Evolutionary conservation across 73 alveolate species (phyloP).

Genomic region (Paramecium tetraurelia): DNA sequence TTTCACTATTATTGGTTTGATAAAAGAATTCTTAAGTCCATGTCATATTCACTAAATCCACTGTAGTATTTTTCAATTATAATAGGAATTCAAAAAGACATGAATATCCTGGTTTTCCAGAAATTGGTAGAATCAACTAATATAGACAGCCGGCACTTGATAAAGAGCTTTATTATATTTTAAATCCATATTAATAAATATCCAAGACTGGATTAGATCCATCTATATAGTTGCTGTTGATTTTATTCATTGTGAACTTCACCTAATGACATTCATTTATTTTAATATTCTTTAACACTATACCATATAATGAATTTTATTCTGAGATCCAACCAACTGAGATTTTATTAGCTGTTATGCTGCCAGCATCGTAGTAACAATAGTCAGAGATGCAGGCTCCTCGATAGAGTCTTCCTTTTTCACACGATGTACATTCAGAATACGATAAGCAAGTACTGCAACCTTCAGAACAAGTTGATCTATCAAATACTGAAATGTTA

Average conservation of each 20-base stretch:
- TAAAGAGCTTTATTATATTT: not conserved
- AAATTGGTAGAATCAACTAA: not conserved
- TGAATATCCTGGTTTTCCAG: not conserved
- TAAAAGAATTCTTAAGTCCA: conserved; percentile 12
- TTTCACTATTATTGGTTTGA: not conserved
- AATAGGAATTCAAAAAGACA: conserved; percentile 9
- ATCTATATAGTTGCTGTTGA: not conserved
- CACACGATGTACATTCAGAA: conserved; percentile 8
- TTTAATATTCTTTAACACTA: not conserved
- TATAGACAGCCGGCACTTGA: not conserved
- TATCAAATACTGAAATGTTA: not conserved
- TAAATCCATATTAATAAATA: conserved; percentile 4
- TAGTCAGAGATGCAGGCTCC: not conserved
- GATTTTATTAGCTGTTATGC: not conserved
- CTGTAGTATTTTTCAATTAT: not conserved
- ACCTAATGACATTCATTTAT: not conserved
- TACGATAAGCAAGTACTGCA: not conserved
- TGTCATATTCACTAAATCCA: not conserved
- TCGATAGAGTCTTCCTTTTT: not conserved
- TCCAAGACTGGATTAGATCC: not conserved
- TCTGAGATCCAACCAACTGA: not conserved
- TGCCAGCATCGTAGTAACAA: not conserved
- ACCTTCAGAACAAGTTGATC: conserved; percentile 12
- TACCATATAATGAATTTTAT: not conserved
- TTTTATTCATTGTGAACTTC: not conserved